phyloP scores from a whole-genome alignment of 1,284 basidiomycete genomes.

The Tausonia pullulans region DNA sequence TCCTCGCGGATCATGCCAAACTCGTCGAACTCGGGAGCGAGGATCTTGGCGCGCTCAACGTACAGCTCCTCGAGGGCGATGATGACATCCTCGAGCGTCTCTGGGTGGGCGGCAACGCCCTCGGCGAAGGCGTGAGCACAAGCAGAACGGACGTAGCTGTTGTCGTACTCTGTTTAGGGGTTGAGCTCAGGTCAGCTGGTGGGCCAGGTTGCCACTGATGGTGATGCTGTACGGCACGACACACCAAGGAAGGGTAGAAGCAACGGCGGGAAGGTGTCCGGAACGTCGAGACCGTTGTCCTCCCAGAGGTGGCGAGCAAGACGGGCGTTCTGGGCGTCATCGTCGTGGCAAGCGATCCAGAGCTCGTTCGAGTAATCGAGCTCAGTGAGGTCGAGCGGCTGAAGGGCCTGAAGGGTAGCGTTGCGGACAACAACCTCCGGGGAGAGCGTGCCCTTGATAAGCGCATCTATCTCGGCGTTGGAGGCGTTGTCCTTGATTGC shows the following conservation, averaged over 20 bases:
- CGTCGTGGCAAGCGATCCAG: constrained; percentile 83
- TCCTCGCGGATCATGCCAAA: constrained; percentile 90
- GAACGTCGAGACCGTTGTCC: constrained; percentile 87
- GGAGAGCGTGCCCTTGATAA: constrained; percentile 65
- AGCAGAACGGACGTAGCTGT: constrained; percentile 66
- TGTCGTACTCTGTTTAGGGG: constrained; percentile 52
- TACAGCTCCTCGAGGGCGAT: constrained; percentile 58
- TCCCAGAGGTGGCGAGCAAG: constrained; percentile 83
- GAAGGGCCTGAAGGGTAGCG: constrained; percentile 81
- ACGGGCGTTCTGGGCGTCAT: constrained; percentile 79
- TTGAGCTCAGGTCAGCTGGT: too few species aligned
- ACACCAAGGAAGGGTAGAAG: constrained; percentile 62
- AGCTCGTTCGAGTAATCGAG: constrained; percentile 83
- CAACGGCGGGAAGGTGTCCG: constrained; percentile 54
- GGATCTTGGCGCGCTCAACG: constrained; percentile 73
- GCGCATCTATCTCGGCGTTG: constrained; percentile 49
- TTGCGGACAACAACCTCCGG: constrained; percentile 84
- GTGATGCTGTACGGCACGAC: constrained; percentile 18
- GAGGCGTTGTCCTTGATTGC: constrained; percentile 61
- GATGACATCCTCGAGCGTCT: constrained; percentile 46
- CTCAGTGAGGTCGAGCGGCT: constrained; percentile 90
- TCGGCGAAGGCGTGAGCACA: constrained; percentile 66
- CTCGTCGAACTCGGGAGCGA: constrained; percentile 80
- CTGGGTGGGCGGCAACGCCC: constrained; percentile 63
- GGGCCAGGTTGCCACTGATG: too few species aligned